Percentiles rank a stretch among this genome's conserved stretches.
These are phyloP conservation scores for Colletotrichum neosansevieriae DNA, from an alignment of 2,329 filamentous ascomycete species.

Conservation along the genomic window DNA sequence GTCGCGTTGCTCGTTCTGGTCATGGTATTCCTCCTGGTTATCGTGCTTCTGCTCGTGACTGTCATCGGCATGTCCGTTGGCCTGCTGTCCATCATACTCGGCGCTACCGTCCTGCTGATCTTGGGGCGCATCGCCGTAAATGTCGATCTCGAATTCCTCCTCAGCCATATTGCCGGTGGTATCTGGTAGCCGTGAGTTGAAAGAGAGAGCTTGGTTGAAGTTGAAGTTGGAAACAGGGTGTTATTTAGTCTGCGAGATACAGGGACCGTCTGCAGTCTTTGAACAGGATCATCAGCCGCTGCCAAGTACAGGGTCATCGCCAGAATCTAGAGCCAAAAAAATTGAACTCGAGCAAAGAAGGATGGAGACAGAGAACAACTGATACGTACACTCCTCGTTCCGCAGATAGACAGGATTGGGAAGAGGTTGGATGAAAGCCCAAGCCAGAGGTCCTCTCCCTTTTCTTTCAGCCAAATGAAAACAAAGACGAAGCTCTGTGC, in stretches of 20 bases:
- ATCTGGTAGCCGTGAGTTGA: constrained; percentile 36
- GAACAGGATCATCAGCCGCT: constrained; percentile 41
- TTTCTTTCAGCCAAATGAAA: constrained; percentile 46
- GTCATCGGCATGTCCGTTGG: constrained; percentile 48
- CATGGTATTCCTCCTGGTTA: constrained; percentile 43
- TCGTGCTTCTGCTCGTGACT: constrained; percentile 56
- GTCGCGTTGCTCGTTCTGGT: constrained; percentile 44
- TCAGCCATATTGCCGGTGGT: constrained; percentile 68
- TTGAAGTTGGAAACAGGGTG: constrained; percentile 39
- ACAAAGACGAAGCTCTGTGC: constrained; percentile 75
- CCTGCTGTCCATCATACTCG: constrained; percentile 51
- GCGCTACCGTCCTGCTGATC: constrained; percentile 55
- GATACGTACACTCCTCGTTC: constrained; percentile 68
- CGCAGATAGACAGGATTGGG: constrained; percentile 40
- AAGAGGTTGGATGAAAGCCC: constrained; percentile 41
- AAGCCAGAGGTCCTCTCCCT: constrained; percentile 37
- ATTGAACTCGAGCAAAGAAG: constrained; percentile 40
- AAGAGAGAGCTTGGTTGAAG: constrained; percentile 29
- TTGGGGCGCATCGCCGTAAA: constrained; percentile 71
- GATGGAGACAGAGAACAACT: constrained; percentile 52
- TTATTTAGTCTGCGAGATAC: constrained; percentile 49
- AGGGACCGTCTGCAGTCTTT: constrained; percentile 53
- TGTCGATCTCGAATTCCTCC: constrained; percentile 79
- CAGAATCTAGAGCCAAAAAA: constrained; percentile 33
- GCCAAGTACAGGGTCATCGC: constrained; percentile 37